Percentiles rank a stretch among this genome's conserved stretches.
phyloP scores from a whole-genome alignment of 257 asterid genomes.

The Solanum rostratum region DNA sequence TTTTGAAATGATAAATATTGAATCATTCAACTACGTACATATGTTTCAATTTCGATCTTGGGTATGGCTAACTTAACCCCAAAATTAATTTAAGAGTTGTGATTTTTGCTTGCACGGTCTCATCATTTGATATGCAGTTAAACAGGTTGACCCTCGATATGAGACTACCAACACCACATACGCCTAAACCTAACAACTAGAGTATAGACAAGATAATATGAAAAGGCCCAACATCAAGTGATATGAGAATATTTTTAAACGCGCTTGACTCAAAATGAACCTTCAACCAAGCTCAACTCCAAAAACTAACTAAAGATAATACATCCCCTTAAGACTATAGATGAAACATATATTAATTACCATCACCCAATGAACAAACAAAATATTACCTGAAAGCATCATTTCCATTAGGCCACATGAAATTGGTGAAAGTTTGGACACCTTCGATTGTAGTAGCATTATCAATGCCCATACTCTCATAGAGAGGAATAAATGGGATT shows the following conservation, averaged over 20 bases:
- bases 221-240: not conserved
- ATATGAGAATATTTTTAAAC: not conserved
- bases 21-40: not conserved
- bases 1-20: not conserved
- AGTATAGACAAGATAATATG: not conserved
- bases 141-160: too few species aligned
- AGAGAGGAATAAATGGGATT: slow-evolving; percentile 56
- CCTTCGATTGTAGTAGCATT: slow-evolving; percentile 42
- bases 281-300: not conserved
- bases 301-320: not conserved
- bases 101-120: too few species aligned
- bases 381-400: slow-evolving; percentile 27
- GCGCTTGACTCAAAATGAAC: not conserved
- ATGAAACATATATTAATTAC: not conserved
- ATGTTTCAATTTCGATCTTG: not conserved
- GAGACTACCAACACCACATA: not conserved
- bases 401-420: slow-evolving; percentile 76
- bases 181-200: not conserved
- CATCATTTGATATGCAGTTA: too few species aligned
- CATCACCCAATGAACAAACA: not conserved
- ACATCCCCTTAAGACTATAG: not conserved
- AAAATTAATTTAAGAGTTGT: not conserved
- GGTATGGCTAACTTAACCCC: fast-evolving
- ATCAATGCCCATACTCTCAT: slow-evolving; percentile 77
- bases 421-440: slow-evolving; percentile 24